phyloP scores from a whole-genome alignment of 257 asterid genomes.

The Echites panduratus region DNA sequence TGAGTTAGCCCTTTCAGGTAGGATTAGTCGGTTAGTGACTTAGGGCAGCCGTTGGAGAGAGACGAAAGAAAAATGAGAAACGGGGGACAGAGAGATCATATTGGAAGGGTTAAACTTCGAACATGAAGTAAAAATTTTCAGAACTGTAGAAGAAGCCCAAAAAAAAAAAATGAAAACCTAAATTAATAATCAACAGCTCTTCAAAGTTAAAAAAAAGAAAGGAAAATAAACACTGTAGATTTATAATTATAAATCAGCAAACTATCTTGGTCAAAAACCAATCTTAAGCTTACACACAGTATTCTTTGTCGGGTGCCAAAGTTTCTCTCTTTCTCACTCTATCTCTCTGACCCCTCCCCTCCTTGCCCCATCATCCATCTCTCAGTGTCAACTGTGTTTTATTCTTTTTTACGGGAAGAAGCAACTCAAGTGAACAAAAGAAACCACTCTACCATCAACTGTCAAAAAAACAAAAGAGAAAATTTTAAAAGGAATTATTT shows the following conservation, averaged over 20 bases:
- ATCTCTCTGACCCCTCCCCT: conserved; percentile 6
- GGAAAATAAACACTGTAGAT: too few relatives aligned
- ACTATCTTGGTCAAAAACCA: conserved; percentile 29
- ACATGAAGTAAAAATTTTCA: conserved; percentile 14
- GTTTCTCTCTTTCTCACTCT: conserved; percentile 18
- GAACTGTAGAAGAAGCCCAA: conserved; percentile 23
- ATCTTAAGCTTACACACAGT: conserved; percentile 37
- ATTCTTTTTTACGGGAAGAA: conserved; percentile 22
- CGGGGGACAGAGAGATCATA: neutral
- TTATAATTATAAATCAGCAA: neutral
- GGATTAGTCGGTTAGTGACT: too few relatives aligned
- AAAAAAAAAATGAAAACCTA: conserved; percentile 1
- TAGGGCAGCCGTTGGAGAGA: too few relatives aligned
- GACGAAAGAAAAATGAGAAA: conserved; percentile 14
- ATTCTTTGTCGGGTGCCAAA: conserved; percentile 47
- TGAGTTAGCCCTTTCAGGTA: too few relatives aligned
- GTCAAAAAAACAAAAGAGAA: neutral
- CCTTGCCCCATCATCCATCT: conserved; percentile 36
- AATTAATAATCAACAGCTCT: conserved; percentile 2
- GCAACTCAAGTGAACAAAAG: conserved; percentile 9
- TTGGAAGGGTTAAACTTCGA: conserved; percentile 19
- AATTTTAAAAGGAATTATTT: neutral
- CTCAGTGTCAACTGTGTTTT: conserved; percentile 27
- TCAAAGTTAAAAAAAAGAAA: conserved; percentile 13
- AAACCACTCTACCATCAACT: conserved; percentile 17